phyloP scores from a whole-genome alignment of 2,329 filamentous ascomycete genomes.

The Coniochaeta sp. region DNA sequence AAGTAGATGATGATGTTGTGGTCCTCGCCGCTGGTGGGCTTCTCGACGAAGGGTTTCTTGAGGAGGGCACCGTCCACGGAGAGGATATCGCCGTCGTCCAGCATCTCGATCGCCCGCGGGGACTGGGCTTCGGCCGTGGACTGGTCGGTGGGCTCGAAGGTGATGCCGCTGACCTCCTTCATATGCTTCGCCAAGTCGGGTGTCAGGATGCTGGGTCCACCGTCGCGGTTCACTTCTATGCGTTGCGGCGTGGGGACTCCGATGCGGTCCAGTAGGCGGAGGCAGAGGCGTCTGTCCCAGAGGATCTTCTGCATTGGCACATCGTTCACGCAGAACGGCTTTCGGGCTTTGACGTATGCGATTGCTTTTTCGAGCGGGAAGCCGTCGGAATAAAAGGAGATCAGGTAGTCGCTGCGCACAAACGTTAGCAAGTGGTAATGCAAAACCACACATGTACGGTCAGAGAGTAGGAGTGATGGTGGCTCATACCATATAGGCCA shows the following conservation, averaged over 20 bases:
- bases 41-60: constrained; percentile 94
- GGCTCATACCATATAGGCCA: constrained; percentile 72
- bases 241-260: constrained; percentile 83
- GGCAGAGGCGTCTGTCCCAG: constrained; percentile 89
- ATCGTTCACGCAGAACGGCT: constrained; percentile 97
- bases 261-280: constrained; percentile 82
- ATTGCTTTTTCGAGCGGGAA: constrained; percentile 97
- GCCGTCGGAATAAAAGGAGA: constrained; percentile 97
- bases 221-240: constrained; percentile 87
- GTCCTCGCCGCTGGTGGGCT: constrained; percentile 95
- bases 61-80: constrained; percentile 77
- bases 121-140: constrained; percentile 28
- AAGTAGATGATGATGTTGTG: constrained; percentile 99
- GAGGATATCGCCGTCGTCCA: constrained; percentile 85
- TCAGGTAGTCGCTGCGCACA: constrained; percentile 67
- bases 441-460: constrained; percentile 7
- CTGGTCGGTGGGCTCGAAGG: constrained; percentile 63
- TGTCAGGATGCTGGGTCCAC: constrained; percentile 73
- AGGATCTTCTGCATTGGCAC: constrained; percentile 94
- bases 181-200: constrained; percentile 75
- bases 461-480: not conserved
- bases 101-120: constrained; percentile 67
- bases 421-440: constrained; percentile 10
- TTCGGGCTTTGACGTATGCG: constrained; percentile 84
- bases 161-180: constrained; percentile 71